Conservation (phyloP, 306 rosid species). For the Castanea sativa region DNA sequence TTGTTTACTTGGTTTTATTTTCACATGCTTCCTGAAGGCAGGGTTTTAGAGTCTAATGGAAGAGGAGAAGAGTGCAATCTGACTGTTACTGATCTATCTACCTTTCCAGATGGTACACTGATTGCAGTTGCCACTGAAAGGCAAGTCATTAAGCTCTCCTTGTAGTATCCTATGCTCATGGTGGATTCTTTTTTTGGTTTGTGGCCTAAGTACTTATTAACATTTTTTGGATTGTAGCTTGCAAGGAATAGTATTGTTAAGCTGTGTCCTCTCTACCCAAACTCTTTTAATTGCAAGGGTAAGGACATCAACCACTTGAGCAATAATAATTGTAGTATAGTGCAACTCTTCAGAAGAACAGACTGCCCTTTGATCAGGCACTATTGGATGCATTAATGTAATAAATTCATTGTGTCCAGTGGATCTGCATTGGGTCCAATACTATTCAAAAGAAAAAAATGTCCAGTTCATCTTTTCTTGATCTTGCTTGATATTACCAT, state of each 20-base stretch:
- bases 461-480: background rate
- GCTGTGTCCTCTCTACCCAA: slow-evolving; percentile 51
- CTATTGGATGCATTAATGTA: background rate
- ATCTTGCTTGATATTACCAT: slow-evolving; percentile 11
- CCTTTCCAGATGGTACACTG: slow-evolving; percentile 49
- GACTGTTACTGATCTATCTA: slow-evolving; percentile 68
- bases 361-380: background rate
- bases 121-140: slow-evolving; percentile 88
- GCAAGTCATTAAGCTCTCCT: slow-evolving; percentile 36
- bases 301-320: slow-evolving; percentile 18
- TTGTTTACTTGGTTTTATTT: slow-evolving; percentile 29
- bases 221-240: slow-evolving; percentile 44
- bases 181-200: slow-evolving; percentile 17
- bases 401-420: background rate
- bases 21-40: slow-evolving; percentile 60
- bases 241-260: slow-evolving; percentile 72
- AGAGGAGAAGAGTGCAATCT: slow-evolving; percentile 48
- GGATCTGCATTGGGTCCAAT: background rate
- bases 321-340: background rate
- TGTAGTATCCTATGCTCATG: slow-evolving; percentile 1
- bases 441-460: no score
- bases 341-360: background rate
- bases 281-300: slow-evolving; percentile 69
- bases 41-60: slow-evolving; percentile 59
- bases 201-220: slow-evolving; percentile 16